Evolutionary conservation across 2,329 filamentous ascomycete genomes (phyloP), one percentile per base, ranked within the genome.

Genomic region (Botryotinia globosa): DNA sequence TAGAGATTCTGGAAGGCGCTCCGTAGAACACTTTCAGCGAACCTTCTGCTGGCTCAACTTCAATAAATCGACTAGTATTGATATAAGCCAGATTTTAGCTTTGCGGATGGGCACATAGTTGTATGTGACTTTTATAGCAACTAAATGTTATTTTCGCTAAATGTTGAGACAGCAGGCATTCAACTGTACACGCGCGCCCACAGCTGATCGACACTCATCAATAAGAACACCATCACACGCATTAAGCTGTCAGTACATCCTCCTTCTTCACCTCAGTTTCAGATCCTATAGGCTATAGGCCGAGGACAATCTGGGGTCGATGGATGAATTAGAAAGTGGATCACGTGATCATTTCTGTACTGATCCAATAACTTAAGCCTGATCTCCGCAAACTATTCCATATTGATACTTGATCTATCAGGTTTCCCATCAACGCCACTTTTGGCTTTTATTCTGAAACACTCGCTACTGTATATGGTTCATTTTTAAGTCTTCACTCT

Each of bases 271-370:
- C 25, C 16, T 8, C 25, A 16, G 48, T n/a, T 54, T 54, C 48
- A 54, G 48, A n/a, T 54, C 25, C 48, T n/a, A 16, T n/a, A n/a
- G 48, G 48, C 48, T 54, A 7, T 54, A n/a, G 48, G 48, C 25
- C 48, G 5, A 54, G 10, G 25, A 16, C 48, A 54, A n/a, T 25
- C 48, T 7, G 12, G 14, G 48, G 25, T n/a, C 12, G 48, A 54
- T 4, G 25, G 25, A n/a, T n/a, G 25, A 16, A 16, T 5, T n/a
- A 0, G 48, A n/a, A 14, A 16, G 2, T 3, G 12, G 1, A 18
- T 29, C 51, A 56, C 51, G 58, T 39, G 25, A 9, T 18, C 12
- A 18, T 61, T 6, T 4, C 1, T 4, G 0, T 8, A 7, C 12
- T 16, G 6, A 22, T 39, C 34, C 58, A 39, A 39, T 39, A 1